phyloP scores from a whole-genome alignment of 176 grass and related monocot species.

The Chrysopogon serrulatus region DNA sequence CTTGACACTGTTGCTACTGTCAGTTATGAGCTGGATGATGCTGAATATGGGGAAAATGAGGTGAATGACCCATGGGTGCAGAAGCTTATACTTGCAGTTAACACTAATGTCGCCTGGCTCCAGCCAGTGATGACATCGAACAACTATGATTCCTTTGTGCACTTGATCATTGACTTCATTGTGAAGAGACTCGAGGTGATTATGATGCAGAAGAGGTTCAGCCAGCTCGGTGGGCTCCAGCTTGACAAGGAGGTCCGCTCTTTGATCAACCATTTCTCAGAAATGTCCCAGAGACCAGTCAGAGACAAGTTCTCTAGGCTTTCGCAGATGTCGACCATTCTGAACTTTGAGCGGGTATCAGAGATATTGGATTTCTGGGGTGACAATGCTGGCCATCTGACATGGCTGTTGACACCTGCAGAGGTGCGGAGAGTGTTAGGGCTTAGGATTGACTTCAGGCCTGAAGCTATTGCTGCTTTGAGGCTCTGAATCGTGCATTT shows the following conservation, averaged over 20 bases:
- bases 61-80: conserved; percentile 92
- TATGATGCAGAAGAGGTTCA: conserved; percentile 98
- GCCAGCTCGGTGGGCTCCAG: conserved; percentile 87
- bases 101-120: conserved; percentile 73
- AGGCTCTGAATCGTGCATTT: conserved; percentile 50
- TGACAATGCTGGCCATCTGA: conserved; percentile 91
- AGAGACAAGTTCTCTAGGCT: conserved; percentile 88
- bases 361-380: conserved; percentile 99
- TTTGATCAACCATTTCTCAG: conserved; percentile 92
- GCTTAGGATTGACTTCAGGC: conserved; percentile 80
- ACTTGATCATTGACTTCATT: conserved; percentile 83
- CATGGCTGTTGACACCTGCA: conserved; percentile 87
- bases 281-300: conserved; percentile 87
- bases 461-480: conserved; percentile 91
- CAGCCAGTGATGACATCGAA: conserved; percentile 80
- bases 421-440: conserved; percentile 88
- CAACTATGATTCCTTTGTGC: conserved; percentile 88
- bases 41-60: conserved; percentile 87
- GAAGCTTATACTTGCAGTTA: conserved; percentile 79
- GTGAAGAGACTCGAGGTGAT: conserved; percentile 96
- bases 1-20: conserved; percentile 81
- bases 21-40: conserved; percentile 82
- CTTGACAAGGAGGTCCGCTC: conserved; percentile 84
- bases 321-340: conserved; percentile 89
- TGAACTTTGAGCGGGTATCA: conserved; percentile 87